A percentile compares a stretch with the other conserved stretches of the same genome.
Conservation (phyloP, 768 basidiomycete genomes). For the Boletus pseudopeckii region DNA sequence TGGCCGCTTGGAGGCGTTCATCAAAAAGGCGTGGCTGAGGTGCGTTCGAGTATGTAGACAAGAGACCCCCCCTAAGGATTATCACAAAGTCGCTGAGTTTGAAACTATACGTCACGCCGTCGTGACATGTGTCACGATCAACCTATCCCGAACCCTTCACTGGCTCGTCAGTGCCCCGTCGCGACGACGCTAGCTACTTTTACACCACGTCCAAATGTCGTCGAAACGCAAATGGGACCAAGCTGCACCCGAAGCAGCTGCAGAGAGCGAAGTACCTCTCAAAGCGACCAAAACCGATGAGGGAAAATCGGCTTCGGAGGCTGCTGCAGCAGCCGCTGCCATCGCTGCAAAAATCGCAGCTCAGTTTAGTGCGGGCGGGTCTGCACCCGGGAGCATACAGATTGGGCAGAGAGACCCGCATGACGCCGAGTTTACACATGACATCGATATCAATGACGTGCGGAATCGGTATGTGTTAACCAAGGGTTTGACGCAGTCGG, state of each 20-base stretch:
- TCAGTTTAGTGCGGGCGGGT: slow-evolving; percentile 56
- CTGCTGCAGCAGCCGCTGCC: slow-evolving; percentile 73
- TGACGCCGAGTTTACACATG: slow-evolving; percentile 79
- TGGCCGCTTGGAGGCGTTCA: slow-evolving; percentile 33
- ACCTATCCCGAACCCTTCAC: neutral
- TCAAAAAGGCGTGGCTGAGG: neutral
- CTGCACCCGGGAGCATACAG: slow-evolving; percentile 38
- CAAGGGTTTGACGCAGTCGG: slow-evolving; percentile 86
- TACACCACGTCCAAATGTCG: slow-evolving; percentile 42
- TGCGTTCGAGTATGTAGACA: neutral
- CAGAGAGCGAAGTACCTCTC: slow-evolving; percentile 40
- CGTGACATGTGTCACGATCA: slow-evolving; percentile 15
- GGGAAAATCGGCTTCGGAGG: slow-evolving; percentile 51
- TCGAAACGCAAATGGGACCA: slow-evolving; percentile 86
- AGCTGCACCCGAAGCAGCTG: slow-evolving; percentile 42
- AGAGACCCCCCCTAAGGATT: too few species aligned
- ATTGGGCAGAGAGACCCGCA: slow-evolving; percentile 58
- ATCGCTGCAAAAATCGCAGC: slow-evolving; percentile 96
- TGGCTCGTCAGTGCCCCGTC: too few species aligned
- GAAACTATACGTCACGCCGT: slow-evolving; percentile 11
- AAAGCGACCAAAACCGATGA: slow-evolving; percentile 49
- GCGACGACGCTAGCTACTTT: neutral
- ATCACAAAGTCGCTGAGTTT: slow-evolving; percentile 15
- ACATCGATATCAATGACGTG: slow-evolving; percentile 96
- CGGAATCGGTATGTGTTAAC: slow-evolving; percentile 94